A percentile compares a stretch with the other conserved stretches of the same genome.
These are phyloP conservation scores for Termitomyces sp. DNA, from an alignment of 768 basidiomycete species.

Conservation along the genomic window DNA sequence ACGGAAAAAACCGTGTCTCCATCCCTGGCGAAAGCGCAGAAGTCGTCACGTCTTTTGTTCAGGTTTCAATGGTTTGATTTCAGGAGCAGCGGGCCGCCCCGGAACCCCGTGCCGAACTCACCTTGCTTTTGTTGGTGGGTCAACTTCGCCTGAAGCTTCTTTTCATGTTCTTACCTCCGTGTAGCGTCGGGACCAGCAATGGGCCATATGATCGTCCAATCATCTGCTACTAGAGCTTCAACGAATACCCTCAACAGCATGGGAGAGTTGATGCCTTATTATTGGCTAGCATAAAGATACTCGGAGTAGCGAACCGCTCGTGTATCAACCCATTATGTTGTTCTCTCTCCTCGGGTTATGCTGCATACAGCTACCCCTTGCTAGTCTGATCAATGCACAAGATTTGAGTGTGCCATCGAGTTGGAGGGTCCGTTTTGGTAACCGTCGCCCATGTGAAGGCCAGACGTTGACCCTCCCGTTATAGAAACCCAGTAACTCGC, in stretches of 20 bases:
- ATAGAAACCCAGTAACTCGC: conserved; percentile 38
- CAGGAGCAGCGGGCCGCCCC: background rate
- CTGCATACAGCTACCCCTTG: background rate
- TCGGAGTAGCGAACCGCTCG: background rate
- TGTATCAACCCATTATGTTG: background rate
- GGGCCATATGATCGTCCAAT: background rate
- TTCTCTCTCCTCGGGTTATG: background rate
- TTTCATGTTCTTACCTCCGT: background rate
- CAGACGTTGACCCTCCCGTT: background rate
- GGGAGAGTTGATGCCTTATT: background rate
- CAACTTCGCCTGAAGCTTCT: background rate
- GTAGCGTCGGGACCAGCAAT: background rate
- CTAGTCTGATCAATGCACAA: conserved; percentile 22
- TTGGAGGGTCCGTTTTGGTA: conserved; percentile 34
- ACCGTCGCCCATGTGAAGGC: background rate
- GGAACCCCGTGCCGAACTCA: background rate
- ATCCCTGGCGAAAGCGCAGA: background rate
- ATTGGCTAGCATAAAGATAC: conserved; percentile 4
- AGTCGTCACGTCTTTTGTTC: background rate
- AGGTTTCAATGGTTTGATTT: too few relatives aligned
- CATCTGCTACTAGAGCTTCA: background rate
- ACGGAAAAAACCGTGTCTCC: too few relatives aligned
- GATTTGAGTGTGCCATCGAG: conserved; percentile 35
- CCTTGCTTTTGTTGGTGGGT: background rate
- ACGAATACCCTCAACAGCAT: background rate